Conservation (phyloP, 2,329 filamentous ascomycete genomes). For the Didymella sp. region DNA sequence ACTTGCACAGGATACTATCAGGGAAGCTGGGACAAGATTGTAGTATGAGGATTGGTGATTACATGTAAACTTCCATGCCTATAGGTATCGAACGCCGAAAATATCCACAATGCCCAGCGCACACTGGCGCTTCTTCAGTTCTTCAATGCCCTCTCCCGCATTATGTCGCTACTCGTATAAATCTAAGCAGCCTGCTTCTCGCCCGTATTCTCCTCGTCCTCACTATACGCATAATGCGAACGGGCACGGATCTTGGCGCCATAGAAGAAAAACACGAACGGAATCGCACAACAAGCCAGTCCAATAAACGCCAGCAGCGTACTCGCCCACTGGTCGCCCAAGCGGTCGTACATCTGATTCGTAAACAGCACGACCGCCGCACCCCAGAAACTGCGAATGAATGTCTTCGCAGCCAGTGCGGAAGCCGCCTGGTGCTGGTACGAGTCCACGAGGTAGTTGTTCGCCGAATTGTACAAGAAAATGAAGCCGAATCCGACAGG, state of each 20-base stretch:
- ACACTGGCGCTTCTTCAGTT: not conserved
- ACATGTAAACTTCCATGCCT: not conserved
- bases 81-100: not conserved
- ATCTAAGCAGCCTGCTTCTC: slow-evolving; percentile 32
- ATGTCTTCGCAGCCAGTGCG: slow-evolving; percentile 82
- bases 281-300: slow-evolving; percentile 80
- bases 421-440: slow-evolving; percentile 80
- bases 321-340: slow-evolving; percentile 79
- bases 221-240: slow-evolving; percentile 75
- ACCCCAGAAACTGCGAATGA: slow-evolving; percentile 80
- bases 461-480: slow-evolving; percentile 76
- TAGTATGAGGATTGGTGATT: not conserved
- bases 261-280: slow-evolving; percentile 80
- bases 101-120: not conserved
- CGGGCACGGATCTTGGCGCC: slow-evolving; percentile 73
- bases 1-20: not conserved
- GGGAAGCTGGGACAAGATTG: not conserved
- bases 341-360: slow-evolving; percentile 70
- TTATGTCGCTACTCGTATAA: not conserved
- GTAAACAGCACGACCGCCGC: slow-evolving; percentile 80
- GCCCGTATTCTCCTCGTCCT: slow-evolving; percentile 57
- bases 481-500: slow-evolving; percentile 80
- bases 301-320: slow-evolving; percentile 75
- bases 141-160: not conserved
- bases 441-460: slow-evolving; percentile 65